Percentiles rank a stretch among this genome's conserved stretches.
These are phyloP conservation scores for Euclidium syriacum DNA, from an alignment of 345 rosid genomes.

Conservation along the genomic window DNA sequence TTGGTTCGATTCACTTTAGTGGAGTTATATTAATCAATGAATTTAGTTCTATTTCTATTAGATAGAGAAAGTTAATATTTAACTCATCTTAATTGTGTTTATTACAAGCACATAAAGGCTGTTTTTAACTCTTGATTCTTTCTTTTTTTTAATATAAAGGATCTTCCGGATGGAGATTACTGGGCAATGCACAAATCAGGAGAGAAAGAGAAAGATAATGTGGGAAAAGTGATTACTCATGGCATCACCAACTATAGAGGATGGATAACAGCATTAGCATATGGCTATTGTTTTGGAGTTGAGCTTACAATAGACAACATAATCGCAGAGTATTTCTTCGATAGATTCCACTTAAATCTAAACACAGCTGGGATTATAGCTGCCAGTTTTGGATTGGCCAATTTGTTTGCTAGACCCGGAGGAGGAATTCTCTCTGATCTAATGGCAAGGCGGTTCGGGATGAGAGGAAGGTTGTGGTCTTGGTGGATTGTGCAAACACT, in stretches of 20 bases:
- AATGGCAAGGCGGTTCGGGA: slow-evolving; percentile 60
- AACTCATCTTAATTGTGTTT: background rate
- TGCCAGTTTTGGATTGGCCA: slow-evolving; percentile 84
- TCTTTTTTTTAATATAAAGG: slow-evolving; percentile 4
- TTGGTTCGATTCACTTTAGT: background rate
- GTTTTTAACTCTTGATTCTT: background rate
- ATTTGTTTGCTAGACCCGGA: slow-evolving; percentile 63
- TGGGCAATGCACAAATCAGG: slow-evolving; percentile 54
- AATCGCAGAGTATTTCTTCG: slow-evolving; percentile 82
- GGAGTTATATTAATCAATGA: background rate
- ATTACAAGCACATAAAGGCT: background rate
- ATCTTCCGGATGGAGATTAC: slow-evolving; percentile 77
- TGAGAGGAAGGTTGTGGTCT: slow-evolving; percentile 88
- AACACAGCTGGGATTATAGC: slow-evolving; percentile 85
- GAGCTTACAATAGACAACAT: slow-evolving; percentile 83
- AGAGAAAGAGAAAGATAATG: slow-evolving; percentile 53
- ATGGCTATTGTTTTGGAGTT: slow-evolving; percentile 90
- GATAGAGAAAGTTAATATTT: background rate
- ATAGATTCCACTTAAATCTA: slow-evolving; percentile 64
- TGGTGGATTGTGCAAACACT: slow-evolving; percentile 69
- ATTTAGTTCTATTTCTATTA: background rate
- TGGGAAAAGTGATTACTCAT: slow-evolving; percentile 40
- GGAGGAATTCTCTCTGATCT: slow-evolving; percentile 72
- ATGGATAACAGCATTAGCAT: slow-evolving; percentile 82
- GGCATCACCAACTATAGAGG: slow-evolving; percentile 73